phyloP scores from a whole-genome alignment of 352 stramenopile species.

The Aphanomyces invadans region DNA sequence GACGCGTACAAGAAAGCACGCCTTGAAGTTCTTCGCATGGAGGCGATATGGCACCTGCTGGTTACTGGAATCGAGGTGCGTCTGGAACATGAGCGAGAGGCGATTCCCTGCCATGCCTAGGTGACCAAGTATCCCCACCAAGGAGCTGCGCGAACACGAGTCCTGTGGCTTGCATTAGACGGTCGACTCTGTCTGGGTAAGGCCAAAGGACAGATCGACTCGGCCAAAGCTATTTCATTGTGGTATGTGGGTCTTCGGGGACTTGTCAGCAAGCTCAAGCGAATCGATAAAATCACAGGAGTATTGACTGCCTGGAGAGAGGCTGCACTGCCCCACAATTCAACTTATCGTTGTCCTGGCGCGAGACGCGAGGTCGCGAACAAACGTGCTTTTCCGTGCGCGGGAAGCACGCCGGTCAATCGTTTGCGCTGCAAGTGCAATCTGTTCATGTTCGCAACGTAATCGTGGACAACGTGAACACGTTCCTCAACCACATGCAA shows the following conservation, averaged over 20 bases:
- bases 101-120: constrained; percentile 8
- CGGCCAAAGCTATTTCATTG: constrained; percentile 35
- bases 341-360: constrained; percentile 42
- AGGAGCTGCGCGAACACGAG: constrained; percentile 37
- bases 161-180: constrained; percentile 43
- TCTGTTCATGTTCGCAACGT: constrained; percentile 42
- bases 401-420: constrained; percentile 31
- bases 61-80: constrained; percentile 44
- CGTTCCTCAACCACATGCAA: constrained; percentile 36
- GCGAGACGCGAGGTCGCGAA: constrained; percentile 36
- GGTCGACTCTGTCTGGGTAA: constrained; percentile 37
- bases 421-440: constrained; percentile 44
- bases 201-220: constrained; percentile 37
- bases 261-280: no score
- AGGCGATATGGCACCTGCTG: constrained; percentile 47
- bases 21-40: constrained; percentile 29
- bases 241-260: no score
- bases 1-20: not conserved
- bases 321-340: constrained; percentile 39
- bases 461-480: constrained; percentile 40
- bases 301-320: constrained; percentile 39
- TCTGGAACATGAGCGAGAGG: no score
- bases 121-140: constrained; percentile 40
- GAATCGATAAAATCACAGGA: no score
- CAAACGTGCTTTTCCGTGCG: constrained; percentile 42